These are phyloP conservation scores for Calonectria fujianensis DNA, from an alignment of 2,329 filamentous ascomycete species.

Conservation along the genomic window DNA sequence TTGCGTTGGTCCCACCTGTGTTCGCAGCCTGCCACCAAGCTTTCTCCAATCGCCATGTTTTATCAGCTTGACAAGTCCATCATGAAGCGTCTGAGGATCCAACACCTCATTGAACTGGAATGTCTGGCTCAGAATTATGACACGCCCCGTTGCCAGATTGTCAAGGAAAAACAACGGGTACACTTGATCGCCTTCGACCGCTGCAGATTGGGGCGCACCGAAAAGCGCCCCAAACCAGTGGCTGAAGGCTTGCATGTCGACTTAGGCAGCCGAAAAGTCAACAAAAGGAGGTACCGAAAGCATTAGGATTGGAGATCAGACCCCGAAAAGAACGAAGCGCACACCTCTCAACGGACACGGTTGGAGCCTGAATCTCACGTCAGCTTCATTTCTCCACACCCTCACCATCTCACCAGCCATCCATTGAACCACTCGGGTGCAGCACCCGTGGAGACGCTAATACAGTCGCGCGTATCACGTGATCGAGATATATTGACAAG, in stretches of 20 bases:
- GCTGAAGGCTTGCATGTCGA: not conserved
- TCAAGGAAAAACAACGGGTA: slow-evolving; percentile 17
- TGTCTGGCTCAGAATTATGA: slow-evolving; percentile 14
- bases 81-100: not conserved
- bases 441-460: not conserved
- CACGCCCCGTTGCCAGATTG: not conserved
- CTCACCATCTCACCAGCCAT: not conserved
- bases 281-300: not conserved
- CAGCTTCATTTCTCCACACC: not conserved
- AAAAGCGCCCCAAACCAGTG: not conserved
- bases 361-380: not conserved
- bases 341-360: not conserved
- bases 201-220: not conserved
- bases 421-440: too few species aligned
- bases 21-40: slow-evolving; percentile 64
- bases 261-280: not conserved
- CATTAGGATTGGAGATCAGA: not conserved
- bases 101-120: slow-evolving; percentile 19
- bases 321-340: not conserved
- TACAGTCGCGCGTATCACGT: not conserved
- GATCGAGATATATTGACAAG: not conserved
- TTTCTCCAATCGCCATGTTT: slow-evolving; percentile 64
- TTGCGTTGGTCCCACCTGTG: slow-evolving; percentile 57
- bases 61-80: slow-evolving; percentile 1
- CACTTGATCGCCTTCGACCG: not conserved